These are phyloP conservation scores for Blastobotrys elegans DNA, from an alignment of 1,139 yeast genomes.

Conservation along the genomic window DNA sequence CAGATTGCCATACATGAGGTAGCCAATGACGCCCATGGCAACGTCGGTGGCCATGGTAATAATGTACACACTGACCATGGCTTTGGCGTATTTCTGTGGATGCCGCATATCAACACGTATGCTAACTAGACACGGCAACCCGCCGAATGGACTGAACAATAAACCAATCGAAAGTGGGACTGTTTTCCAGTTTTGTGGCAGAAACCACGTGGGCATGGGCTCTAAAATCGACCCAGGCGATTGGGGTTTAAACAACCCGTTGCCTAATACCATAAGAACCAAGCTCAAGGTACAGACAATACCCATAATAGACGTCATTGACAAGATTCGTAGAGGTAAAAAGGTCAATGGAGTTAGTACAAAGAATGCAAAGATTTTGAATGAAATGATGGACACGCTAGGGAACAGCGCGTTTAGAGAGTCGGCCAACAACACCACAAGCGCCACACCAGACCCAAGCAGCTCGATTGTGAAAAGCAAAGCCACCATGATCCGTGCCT, in stretches of 20 bases:
- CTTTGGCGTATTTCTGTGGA: constrained; percentile 49
- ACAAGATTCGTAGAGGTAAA: constrained; percentile 66
- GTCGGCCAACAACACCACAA: constrained; percentile 78
- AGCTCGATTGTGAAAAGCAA: constrained; percentile 69
- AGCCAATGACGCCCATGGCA: constrained; percentile 75
- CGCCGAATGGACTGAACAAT: constrained; percentile 87
- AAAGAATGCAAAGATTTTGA: constrained; percentile 57
- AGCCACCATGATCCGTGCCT: constrained; percentile 62
- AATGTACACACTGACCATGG: constrained; percentile 52
- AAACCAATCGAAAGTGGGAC: constrained; percentile 65
- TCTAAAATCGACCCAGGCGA: constrained; percentile 64
- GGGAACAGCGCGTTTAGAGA: constrained; percentile 69
- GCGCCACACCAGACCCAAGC: constrained; percentile 70
- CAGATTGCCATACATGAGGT: constrained; percentile 73
- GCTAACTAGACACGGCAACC: constrained; percentile 83
- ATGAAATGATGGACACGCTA: constrained; percentile 40
- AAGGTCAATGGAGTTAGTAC: constrained; percentile 59
- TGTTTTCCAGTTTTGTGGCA: constrained; percentile 48
- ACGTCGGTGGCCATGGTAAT: constrained; percentile 70
- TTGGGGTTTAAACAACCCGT: constrained; percentile 54
- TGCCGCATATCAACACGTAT: constrained; percentile 79
- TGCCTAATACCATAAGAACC: constrained; percentile 49
- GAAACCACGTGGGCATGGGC: constrained; percentile 42
- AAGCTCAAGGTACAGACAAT: constrained; percentile 65
- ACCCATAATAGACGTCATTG: constrained; percentile 70